Evolutionary conservation across 768 basidiomycete genomes (phyloP).

Genomic region (Cytidiella melzeri): DNA sequence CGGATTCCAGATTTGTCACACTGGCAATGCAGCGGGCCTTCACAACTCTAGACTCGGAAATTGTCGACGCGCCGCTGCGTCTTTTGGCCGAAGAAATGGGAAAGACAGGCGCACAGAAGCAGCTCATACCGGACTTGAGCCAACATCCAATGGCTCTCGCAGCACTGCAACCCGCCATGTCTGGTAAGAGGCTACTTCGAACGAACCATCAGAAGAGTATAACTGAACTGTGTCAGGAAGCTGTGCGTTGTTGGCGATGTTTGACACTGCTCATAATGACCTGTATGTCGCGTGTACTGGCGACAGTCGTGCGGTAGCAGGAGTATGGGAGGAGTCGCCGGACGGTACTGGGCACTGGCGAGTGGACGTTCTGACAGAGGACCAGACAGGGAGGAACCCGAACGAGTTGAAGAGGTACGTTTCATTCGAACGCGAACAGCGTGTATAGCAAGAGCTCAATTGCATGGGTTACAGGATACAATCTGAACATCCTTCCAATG

Average conservation of each 20-base stretch:
- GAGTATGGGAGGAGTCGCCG: slow-evolving; percentile 70
- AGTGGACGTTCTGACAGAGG: slow-evolving; percentile 90
- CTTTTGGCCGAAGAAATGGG: slow-evolving; percentile 56
- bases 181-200: slow-evolving; percentile 38
- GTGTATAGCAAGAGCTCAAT: no score
- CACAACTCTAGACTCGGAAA: slow-evolving; percentile 75
- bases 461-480: slow-evolving; percentile 45
- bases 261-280: slow-evolving; percentile 79
- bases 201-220: slow-evolving; percentile 12
- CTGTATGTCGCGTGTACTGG: slow-evolving; percentile 90
- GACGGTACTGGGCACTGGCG: slow-evolving; percentile 76
- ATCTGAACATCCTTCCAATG: slow-evolving; percentile 76
- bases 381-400: slow-evolving; percentile 91
- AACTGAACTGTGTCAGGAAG: slow-evolving; percentile 48
- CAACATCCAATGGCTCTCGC: slow-evolving; percentile 64
- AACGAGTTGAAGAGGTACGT: slow-evolving; percentile 76
- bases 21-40: slow-evolving; percentile 75
- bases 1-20: slow-evolving; percentile 50
- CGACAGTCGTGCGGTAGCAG: slow-evolving; percentile 93
- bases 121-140: slow-evolving; percentile 57
- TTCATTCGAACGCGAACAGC: not conserved
- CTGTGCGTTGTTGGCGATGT: slow-evolving; percentile 82
- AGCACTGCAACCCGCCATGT: slow-evolving; percentile 78
- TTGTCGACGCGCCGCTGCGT: slow-evolving; percentile 71
- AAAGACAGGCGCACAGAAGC: slow-evolving; percentile 41